phyloP scores from a whole-genome alignment of 257 asterid genomes.

The Fraxinus excelsior region DNA sequence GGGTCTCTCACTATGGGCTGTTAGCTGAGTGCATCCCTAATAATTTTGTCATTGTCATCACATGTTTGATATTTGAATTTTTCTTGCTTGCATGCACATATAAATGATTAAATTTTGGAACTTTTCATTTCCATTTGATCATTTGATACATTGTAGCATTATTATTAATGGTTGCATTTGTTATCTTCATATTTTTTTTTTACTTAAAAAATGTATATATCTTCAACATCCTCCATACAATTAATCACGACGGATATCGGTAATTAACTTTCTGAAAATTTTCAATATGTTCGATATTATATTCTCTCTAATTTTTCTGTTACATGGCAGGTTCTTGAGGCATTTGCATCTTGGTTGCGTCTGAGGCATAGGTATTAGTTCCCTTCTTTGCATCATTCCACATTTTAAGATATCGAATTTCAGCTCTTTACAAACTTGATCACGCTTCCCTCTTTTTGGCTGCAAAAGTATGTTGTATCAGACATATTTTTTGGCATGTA shows the following conservation, averaged over 20 bases:
- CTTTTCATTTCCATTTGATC: constrained; percentile 5
- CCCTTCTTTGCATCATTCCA: background rate
- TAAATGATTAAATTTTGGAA: constrained; percentile 10
- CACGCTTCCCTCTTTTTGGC: background rate
- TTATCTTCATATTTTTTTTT: background rate
- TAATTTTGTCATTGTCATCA: background rate
- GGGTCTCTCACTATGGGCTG: background rate
- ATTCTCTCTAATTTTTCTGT: constrained; percentile 31
- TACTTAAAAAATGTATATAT: background rate
- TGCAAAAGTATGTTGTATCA: constrained; percentile 1
- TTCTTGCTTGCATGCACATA: constrained; percentile 10
- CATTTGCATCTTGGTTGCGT: constrained; percentile 98
- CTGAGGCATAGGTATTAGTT: constrained; percentile 79
- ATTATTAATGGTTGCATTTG: background rate
- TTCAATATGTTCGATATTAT: constrained; percentile 18
- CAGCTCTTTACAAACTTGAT: constrained; percentile 15
- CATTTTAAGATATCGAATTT: constrained; percentile 18
- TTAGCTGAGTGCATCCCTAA: background rate
- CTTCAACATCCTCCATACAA: background rate
- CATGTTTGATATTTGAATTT: constrained; percentile 13
- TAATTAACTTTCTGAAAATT: constrained; percentile 16
- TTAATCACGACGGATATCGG: constrained; percentile 9
- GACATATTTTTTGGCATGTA: constrained; percentile 7
- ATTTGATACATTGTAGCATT: constrained; percentile 27
- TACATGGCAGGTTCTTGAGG: constrained; percentile 86